These are phyloP conservation scores for Ciborinia camelliae DNA, from an alignment of 2,329 filamentous ascomycete genomes.

Conservation along the genomic window DNA sequence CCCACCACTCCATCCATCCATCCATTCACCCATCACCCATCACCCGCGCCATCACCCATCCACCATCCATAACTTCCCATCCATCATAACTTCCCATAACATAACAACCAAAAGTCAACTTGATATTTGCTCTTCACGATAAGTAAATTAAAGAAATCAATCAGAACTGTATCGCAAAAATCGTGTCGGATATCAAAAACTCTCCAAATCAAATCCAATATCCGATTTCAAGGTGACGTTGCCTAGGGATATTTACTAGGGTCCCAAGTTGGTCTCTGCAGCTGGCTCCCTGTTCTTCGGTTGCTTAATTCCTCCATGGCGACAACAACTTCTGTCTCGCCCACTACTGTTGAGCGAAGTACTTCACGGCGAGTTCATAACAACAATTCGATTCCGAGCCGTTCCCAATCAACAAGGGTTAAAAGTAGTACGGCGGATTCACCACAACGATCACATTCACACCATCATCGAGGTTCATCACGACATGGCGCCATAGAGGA, in stretches of 20 bases:
- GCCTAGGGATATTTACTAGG: conserved; percentile 8
- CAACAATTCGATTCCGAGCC: conserved; percentile 31
- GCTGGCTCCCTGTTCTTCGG: conserved; percentile 23
- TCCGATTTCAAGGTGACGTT: conserved; percentile 6
- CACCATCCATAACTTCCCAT: neutral
- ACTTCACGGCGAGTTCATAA: conserved; percentile 29
- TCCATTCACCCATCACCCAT: too few relatives aligned
- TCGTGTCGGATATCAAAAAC: too few relatives aligned
- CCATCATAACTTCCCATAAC: neutral
- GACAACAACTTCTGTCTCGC: conserved; percentile 29
- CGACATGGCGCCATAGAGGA: conserved; percentile 44
- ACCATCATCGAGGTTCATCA: conserved; percentile 39
- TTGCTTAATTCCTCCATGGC: conserved; percentile 26
- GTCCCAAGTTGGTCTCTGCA: conserved; percentile 17
- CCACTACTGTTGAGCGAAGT: conserved; percentile 31
- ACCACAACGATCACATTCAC: conserved; percentile 32
- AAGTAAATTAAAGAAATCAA: neutral
- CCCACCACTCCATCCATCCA: too few relatives aligned
- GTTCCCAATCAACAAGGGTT: conserved; percentile 34
- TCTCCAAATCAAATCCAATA: too few relatives aligned
- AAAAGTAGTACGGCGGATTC: conserved; percentile 24
- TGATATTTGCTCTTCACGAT: neutral
- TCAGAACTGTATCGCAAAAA: too few relatives aligned
- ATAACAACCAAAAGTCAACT: neutral
- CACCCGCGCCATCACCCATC: too few relatives aligned